phyloP scores from a whole-genome alignment of 257 asterid genomes.

The Mitragyna speciosa region DNA sequence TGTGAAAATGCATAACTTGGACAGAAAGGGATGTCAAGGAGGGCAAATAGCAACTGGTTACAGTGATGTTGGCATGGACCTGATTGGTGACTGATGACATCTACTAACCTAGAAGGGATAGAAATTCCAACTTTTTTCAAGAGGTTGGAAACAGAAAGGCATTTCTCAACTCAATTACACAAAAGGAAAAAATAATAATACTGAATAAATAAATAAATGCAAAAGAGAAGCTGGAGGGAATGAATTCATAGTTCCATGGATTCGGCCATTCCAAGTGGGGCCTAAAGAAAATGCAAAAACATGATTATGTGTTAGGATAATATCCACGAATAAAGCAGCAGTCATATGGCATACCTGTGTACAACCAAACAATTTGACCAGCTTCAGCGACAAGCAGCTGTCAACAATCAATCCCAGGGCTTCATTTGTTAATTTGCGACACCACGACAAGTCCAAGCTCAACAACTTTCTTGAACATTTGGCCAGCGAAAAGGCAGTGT shows the following conservation, averaged over 20 bases:
- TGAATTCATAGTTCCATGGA: not conserved
- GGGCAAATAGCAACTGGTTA: not conserved
- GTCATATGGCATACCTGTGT: conserved; percentile 50
- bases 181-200: not conserved
- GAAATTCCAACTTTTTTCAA: too few species aligned
- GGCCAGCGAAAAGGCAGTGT: conserved; percentile 64
- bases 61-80: not conserved
- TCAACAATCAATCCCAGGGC: conserved; percentile 78
- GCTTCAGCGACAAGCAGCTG: conserved; percentile 65
- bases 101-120: too few species aligned
- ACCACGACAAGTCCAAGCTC: conserved; percentile 76
- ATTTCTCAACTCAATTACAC: not conserved
- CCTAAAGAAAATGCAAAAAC: not conserved
- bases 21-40: not conserved
- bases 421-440: conserved; percentile 54
- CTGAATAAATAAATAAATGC: too few species aligned
- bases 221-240: not conserved
- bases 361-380: conserved; percentile 76
- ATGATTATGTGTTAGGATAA: too few species aligned
- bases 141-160: too few species aligned
- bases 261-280: not conserved
- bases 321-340: not conserved
- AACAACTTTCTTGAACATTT: conserved; percentile 51
- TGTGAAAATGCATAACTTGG: not conserved
- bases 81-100: not conserved